Base-by-base conservation (phyloP, 495 filamentous ascomycete genomes). In the Apiosordaria backusii region DNA sequence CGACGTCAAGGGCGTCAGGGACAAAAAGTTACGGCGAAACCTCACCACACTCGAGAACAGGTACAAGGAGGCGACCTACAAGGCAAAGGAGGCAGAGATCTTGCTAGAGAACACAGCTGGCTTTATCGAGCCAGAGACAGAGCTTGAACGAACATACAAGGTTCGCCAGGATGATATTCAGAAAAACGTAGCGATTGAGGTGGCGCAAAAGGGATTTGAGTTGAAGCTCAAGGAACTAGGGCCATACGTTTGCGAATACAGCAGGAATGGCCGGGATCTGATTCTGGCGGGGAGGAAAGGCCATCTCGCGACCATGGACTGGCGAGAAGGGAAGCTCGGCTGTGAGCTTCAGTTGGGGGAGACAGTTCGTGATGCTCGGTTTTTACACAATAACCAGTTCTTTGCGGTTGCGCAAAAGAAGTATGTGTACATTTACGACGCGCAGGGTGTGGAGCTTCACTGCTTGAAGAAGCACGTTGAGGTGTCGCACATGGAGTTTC, bases 391-490 rank as follows among this genome's bases (percentile, higher is more conserved):
- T 71, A 92, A 96, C 75, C 93, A 97, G 70, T 92, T 85, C 77
- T 97, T 98, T 78, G 95, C 96, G 3, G 92, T 97, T n/a, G 92
- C 95, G 26, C 95, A 99, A 78, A 98, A 98, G 85, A 96, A 96
- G 78, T 89, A 94, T 29, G 90, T 93, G 67, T 84, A 83, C 80
- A 98, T 99, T 67, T 99, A 99, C 80, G 95, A 97, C 70, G 80
- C 86, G 45, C 83, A 87, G 26, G 95, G 95, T 66, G 89, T 96
- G 18, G 95, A 99, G 77, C 75, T 99, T 22, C 96, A 99, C 77
- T 93, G 91, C 74, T 80, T 99, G 66, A 86, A 85, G 77, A 91
- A 92, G 73, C 93, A 96, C 71, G 83, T 94, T 67, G 95, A 98
- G 78, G 91, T 96, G n/a, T 90, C 89, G 10, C 87, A 93, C 79